These are phyloP conservation scores for Phylloboletellus chloephorus DNA, from an alignment of 1,284 basidiomycete species.

Conservation along the genomic window DNA sequence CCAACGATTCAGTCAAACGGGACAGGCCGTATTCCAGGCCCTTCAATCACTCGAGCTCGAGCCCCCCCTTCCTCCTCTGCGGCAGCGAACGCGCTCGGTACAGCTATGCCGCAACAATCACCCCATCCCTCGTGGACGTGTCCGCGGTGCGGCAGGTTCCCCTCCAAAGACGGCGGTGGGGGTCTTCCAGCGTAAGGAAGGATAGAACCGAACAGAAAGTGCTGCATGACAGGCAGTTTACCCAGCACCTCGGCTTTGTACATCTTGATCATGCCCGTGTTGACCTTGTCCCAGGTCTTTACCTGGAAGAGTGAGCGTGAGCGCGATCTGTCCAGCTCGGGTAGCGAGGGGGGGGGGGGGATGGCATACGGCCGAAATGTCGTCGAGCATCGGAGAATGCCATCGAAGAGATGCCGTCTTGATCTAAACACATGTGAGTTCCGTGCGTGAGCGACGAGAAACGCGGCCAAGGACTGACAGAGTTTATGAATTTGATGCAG, in stretches of 20 bases:
- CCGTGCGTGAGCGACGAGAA: background rate
- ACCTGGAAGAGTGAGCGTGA: conserved; percentile 42
- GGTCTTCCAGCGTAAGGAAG: conserved; percentile 67
- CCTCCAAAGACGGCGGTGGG: conserved; percentile 36
- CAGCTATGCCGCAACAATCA: conserved; percentile 92
- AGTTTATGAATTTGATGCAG: conserved; percentile 96
- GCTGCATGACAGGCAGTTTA: conserved; percentile 95
- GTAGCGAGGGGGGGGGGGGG: background rate
- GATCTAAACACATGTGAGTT: conserved; percentile 48
- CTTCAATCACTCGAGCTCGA: conserved; percentile 37
- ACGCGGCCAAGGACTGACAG: conserved; percentile 45
- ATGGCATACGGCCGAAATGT: conserved; percentile 80
- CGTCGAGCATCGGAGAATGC: conserved; percentile 99
- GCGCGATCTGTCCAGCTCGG: background rate
- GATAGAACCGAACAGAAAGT: conserved; percentile 90
- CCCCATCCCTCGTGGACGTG: conserved; percentile 70
- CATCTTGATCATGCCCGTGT: conserved; percentile 98
- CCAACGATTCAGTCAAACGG: conserved; percentile 82
- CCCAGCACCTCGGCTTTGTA: conserved; percentile 92
- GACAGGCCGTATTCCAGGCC: conserved; percentile 71
- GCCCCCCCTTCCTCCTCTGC: conserved; percentile 45
- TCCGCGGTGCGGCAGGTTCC: conserved; percentile 40
- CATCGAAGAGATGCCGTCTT: conserved; percentile 94
- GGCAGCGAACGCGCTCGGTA: conserved; percentile 80
- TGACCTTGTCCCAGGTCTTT: conserved; percentile 96